Evolutionary conservation across 176 grass and related monocot genomes (phyloP).

Genomic region (Rhynchospora tenuis): DNA sequence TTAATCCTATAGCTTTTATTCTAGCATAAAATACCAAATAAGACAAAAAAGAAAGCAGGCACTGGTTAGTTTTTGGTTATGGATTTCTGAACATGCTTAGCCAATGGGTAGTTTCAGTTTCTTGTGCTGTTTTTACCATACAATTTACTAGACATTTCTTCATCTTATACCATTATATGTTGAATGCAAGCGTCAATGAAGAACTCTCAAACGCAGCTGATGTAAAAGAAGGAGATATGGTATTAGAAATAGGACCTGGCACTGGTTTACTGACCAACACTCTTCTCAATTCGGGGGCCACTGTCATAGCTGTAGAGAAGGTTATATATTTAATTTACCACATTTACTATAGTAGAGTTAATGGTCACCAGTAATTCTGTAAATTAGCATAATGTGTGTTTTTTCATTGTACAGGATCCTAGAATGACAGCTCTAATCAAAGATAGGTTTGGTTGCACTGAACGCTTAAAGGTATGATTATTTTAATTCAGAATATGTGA

Average conservation of each 20-base stretch:
- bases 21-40: neutral
- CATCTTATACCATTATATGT: conserved; percentile 64
- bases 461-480: conserved; percentile 59
- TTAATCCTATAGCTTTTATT: neutral
- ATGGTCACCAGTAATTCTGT: neutral
- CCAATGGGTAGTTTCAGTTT: neutral
- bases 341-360: neutral
- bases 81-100: neutral
- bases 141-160: neutral
- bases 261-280: conserved; percentile 73
- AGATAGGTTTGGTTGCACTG: conserved; percentile 69
- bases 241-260: conserved; percentile 86
- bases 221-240: conserved; percentile 65
- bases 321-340: conserved; percentile 28
- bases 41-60: neutral
- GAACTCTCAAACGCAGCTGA: conserved; percentile 48
- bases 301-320: conserved; percentile 79
- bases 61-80: neutral
- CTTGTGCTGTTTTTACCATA: neutral
- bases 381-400: neutral
- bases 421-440: conserved; percentile 66
- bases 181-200: conserved; percentile 70
- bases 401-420: conserved; percentile 48
- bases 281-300: conserved; percentile 59
- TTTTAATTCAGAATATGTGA: neutral